These are phyloP conservation scores for Rhodotorula diobovata DNA, from an alignment of 768 basidiomycete genomes.

Conservation along the genomic window DNA sequence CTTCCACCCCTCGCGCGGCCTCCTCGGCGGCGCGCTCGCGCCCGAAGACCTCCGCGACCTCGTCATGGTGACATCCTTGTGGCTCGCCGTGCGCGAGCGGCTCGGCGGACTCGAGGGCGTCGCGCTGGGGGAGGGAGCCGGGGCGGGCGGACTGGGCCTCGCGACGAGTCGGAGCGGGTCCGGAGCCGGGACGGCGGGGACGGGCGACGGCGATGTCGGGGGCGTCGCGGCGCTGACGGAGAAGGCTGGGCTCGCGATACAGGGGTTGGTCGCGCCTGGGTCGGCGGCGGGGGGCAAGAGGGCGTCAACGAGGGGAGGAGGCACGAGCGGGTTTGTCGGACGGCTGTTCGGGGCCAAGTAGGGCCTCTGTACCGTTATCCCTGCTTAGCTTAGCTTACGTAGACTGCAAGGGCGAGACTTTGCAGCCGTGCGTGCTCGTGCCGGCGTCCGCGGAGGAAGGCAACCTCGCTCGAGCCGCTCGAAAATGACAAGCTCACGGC, in stretches of 20 bases:
- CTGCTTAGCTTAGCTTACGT: too few species aligned
- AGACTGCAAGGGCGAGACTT: too few species aligned
- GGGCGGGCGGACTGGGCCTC: constrained; percentile 54
- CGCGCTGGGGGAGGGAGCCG: constrained; percentile 71
- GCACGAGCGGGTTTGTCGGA: background rate
- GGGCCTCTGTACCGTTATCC: too few species aligned
- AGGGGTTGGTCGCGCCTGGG: background rate
- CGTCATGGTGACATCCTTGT: constrained; percentile 78
- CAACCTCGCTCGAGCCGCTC: too few species aligned
- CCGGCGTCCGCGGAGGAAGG: too few species aligned
- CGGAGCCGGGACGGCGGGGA: background rate
- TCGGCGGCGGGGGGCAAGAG: background rate
- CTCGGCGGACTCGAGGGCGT: constrained; percentile 76
- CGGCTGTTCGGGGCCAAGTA: too few species aligned
- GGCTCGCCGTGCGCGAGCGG: constrained; percentile 87
- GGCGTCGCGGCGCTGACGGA: background rate
- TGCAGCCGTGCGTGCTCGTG: too few species aligned
- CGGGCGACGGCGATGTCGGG: too few species aligned
- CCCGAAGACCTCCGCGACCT: constrained; percentile 94
- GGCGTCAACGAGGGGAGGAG: background rate
- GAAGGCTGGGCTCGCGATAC: background rate
- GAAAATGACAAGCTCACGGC: too few species aligned
- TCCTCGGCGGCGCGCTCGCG: constrained; percentile 52
- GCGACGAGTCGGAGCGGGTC: background rate
- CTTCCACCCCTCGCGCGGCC: constrained; percentile 19